Evolutionary conservation across 2,329 filamentous ascomycete genomes (phyloP).

Genomic region (Aspergillus versicolor): DNA sequence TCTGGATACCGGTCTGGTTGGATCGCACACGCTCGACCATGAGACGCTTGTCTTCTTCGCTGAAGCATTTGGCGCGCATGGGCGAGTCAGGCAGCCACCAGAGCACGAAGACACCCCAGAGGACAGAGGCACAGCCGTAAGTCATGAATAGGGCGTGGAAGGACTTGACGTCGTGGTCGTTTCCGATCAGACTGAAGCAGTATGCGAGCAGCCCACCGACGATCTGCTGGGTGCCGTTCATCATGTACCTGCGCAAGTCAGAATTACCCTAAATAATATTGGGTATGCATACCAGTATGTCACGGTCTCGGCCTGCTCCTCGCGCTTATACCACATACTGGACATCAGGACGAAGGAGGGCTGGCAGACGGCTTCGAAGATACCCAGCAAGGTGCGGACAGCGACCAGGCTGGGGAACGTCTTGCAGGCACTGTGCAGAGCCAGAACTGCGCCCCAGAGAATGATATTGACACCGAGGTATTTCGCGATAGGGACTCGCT

Average conservation of each 20-base stretch:
- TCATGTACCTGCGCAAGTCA: slow-evolving; percentile 57
- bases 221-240: slow-evolving; percentile 73
- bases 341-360: slow-evolving; percentile 67
- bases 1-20: slow-evolving; percentile 64
- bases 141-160: slow-evolving; percentile 70
- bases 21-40: slow-evolving; percentile 61
- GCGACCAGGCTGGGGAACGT: slow-evolving; percentile 61
- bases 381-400: slow-evolving; percentile 65
- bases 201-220: slow-evolving; percentile 69
- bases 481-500: slow-evolving; percentile 66
- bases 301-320: slow-evolving; percentile 66
- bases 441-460: slow-evolving; percentile 62
- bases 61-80: slow-evolving; percentile 70
- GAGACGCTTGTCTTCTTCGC: slow-evolving; percentile 63
- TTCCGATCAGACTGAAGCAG: slow-evolving; percentile 51
- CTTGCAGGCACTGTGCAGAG: slow-evolving; percentile 60
- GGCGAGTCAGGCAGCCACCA: slow-evolving; percentile 67
- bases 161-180: slow-evolving; percentile 54
- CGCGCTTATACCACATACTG: slow-evolving; percentile 68
- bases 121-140: slow-evolving; percentile 62
- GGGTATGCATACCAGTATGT: slow-evolving; percentile 59
- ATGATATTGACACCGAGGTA: slow-evolving; percentile 65
- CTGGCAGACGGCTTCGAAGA: slow-evolving; percentile 70
- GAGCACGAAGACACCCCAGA: slow-evolving; percentile 65
- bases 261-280: not conserved